Evolutionary conservation across 2,329 filamentous ascomycete species (phyloP).

Genomic region (Hypoxylon sp.): DNA sequence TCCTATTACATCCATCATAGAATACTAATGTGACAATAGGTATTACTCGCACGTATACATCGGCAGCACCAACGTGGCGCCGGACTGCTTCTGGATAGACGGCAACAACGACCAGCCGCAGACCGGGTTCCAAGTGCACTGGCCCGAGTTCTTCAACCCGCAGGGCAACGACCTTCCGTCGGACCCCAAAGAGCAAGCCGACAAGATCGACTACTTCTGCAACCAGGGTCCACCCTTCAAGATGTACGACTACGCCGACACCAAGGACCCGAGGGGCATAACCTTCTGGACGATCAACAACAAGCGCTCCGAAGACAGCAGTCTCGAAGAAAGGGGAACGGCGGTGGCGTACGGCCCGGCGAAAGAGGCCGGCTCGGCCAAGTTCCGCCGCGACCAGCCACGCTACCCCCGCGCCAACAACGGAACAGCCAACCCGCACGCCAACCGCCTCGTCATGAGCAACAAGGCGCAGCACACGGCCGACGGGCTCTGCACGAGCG

Average conservation of each 20-base stretch:
- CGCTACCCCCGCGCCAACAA: slow-evolving; percentile 9
- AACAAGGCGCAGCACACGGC: slow-evolving; percentile 43
- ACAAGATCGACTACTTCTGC: slow-evolving; percentile 45
- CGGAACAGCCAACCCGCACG: slow-evolving; percentile 13
- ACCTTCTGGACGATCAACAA: slow-evolving; percentile 37
- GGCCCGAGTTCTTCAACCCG: slow-evolving; percentile 48
- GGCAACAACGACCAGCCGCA: slow-evolving; percentile 47
- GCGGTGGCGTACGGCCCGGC: slow-evolving; percentile 29
- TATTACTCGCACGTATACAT: slow-evolving; percentile 49
- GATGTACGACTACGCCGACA: slow-evolving; percentile 41
- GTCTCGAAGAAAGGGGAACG: background rate
- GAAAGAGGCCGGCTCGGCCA: slow-evolving; percentile 32
- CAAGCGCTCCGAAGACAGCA: slow-evolving; percentile 21
- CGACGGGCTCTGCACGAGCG: slow-evolving; percentile 45
- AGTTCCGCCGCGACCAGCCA: slow-evolving; percentile 22
- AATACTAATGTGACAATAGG: slow-evolving; percentile 2
- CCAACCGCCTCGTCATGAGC: slow-evolving; percentile 43
- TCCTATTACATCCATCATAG: background rate
- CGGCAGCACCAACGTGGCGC: slow-evolving; percentile 26
- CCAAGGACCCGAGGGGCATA: slow-evolving; percentile 38
- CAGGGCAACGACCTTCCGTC: slow-evolving; percentile 20
- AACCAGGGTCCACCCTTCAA: slow-evolving; percentile 41
- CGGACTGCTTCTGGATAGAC: slow-evolving; percentile 51
- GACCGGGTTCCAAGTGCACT: slow-evolving; percentile 54
- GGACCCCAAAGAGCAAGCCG: slow-evolving; percentile 24